phyloP scores from a whole-genome alignment of 176 grass and related monocot genomes.

The Chrysopogon serrulatus region DNA sequence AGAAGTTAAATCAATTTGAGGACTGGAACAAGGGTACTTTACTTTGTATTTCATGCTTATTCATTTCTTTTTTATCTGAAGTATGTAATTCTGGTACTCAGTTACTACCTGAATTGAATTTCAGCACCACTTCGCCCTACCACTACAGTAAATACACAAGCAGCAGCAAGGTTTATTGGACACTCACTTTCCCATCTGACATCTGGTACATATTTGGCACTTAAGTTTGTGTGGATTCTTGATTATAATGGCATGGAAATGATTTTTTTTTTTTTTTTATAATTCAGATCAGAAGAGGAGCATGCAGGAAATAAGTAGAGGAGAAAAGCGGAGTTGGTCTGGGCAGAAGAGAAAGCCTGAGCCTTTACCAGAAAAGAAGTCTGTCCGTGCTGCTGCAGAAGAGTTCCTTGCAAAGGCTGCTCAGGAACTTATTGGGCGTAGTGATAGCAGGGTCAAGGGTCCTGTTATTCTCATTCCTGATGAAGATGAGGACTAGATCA shows the following conservation, averaged over 20 bases:
- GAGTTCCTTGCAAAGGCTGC: constrained; percentile 91
- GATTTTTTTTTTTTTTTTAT: constrained; percentile 12
- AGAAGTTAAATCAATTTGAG: constrained; percentile 75
- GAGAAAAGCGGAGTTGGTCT: constrained; percentile 42
- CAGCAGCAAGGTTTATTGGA: constrained; percentile 81
- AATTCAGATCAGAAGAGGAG: constrained; percentile 81
- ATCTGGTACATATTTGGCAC: constrained; percentile 36
- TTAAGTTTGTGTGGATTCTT: constrained; percentile 3
- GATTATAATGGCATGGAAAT: constrained; percentile 2
- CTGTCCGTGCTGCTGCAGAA: constrained; percentile 62
- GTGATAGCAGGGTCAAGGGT: constrained; percentile 52
- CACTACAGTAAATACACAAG: constrained; percentile 71
- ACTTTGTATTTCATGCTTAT: background rate
- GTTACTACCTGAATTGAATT: constrained; percentile 23
- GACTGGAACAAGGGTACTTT: constrained; percentile 71
- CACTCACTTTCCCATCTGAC: constrained; percentile 73
- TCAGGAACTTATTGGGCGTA: constrained; percentile 59
- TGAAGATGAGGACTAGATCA: constrained; percentile 57
- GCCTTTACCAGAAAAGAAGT: constrained; percentile 38
- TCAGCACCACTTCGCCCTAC: constrained; percentile 74
- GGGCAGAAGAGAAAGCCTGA: constrained; percentile 75
- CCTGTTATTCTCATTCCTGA: constrained; percentile 55
- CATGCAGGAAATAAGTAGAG: constrained; percentile 75
- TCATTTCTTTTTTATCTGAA: background rate
- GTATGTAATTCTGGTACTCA: background rate